Base-by-base conservation (phyloP, 208 protist species). In the Leishmania major region DNA sequence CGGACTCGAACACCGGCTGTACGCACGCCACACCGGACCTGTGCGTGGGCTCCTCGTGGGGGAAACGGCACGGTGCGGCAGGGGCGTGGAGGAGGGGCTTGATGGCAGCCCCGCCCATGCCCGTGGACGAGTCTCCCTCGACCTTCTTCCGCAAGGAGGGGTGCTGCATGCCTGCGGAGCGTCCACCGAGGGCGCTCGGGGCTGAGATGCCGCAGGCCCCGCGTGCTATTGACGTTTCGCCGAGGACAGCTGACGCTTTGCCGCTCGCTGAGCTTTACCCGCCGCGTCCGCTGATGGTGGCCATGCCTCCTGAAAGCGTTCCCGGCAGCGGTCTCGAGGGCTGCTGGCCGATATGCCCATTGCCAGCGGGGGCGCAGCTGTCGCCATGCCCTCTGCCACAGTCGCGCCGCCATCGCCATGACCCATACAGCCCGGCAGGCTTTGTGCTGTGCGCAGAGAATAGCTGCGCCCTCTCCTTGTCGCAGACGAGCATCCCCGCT, bases 351-450 rank as follows among this genome's bases (percentile, higher is more conserved):
- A 69, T 64, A 5, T 74, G 55, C 59, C 35, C 49, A 31, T 73
- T 13, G 13, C 47, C 25, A 45, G n/a, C 60, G 3, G 43, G 15
- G 57, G 25, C 8, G 7, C 45, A 40, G 28, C 35, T 53, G 25
- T 70, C 60, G 43, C 40, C 45, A 7, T 81, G 72, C 25, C 64
- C 43, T 13, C 22, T 72, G 28, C 74, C 72, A 22, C 59, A 62
- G 77, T 78, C 51, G 51, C 64, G 74, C 31, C 78, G 78, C 51
- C 81, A 78, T 47, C 82, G 82, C 25, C 82, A 86, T 59, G 82
- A 86, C 78, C 82, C 82, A 13, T 86, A 86, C 66, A 79, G 78
- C 78, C 73, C 62, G 17, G 60, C 40, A 15, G 82, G 82, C 43
- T 86, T 86, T 35, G 78, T 79, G 49, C 64, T 82, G 47, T 86